Evolutionary conservation across 768 basidiomycete species (phyloP).

Genomic region (Scleroderma bovista): DNA sequence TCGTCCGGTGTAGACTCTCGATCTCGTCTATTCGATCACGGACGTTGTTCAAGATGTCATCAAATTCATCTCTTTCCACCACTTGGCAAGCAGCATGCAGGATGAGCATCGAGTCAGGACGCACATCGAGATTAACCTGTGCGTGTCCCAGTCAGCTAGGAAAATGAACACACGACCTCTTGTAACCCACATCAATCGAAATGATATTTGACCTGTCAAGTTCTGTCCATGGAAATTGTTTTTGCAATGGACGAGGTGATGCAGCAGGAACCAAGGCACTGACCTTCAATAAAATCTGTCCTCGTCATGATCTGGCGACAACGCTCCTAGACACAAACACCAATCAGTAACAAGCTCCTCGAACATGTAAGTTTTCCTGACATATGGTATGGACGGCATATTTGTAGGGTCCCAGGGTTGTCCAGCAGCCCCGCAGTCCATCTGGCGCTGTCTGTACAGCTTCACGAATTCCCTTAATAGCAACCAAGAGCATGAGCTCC

Average conservation of each 20-base stretch:
- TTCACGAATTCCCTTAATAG: constrained; percentile 71
- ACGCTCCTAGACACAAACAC: constrained; percentile 42
- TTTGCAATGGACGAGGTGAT: not conserved
- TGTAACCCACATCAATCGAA: constrained; percentile 61
- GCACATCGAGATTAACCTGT: constrained; percentile 68
- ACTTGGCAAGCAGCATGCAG: constrained; percentile 69
- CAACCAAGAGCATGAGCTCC: constrained; percentile 78
- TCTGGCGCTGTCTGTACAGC: constrained; percentile 45
- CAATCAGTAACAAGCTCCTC: not conserved
- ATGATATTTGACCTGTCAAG: constrained; percentile 70
- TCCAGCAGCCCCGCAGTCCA: constrained; percentile 34
- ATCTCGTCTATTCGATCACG: constrained; percentile 80
- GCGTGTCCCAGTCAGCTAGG: not conserved
- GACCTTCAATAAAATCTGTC: constrained; percentile 76
- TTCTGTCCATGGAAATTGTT: constrained; percentile 29
- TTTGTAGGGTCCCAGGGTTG: constrained; percentile 41
- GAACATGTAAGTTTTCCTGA: constrained; percentile 17
- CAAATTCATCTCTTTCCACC: constrained; percentile 70
- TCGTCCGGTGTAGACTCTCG: constrained; percentile 75
- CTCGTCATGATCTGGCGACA: constrained; percentile 82
- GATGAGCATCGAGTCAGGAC: constrained; percentile 75
- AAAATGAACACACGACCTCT: not conserved
- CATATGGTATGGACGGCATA: constrained; percentile 61
- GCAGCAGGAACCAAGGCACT: constrained; percentile 11
- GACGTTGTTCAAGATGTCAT: constrained; percentile 69